phyloP scores from a whole-genome alignment of 495 filamentous ascomycete species.

The Penicillium herquei region DNA sequence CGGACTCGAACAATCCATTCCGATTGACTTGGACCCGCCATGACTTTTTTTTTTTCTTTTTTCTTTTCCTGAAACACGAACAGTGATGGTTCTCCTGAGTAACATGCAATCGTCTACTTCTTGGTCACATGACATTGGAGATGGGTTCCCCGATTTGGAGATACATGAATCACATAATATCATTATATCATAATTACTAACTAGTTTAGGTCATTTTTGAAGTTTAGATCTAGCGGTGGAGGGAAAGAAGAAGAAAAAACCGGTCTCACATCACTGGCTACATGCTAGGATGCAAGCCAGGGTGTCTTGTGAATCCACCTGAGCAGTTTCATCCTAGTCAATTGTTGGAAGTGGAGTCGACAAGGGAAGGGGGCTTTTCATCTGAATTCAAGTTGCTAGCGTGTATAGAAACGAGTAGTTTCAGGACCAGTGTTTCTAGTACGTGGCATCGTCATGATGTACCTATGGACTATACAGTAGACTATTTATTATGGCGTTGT shows the following conservation, averaged over 20 bases:
- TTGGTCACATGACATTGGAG: neutral
- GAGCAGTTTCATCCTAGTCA: neutral
- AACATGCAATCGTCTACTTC: neutral
- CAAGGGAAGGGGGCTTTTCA: neutral
- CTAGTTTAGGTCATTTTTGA: neutral
- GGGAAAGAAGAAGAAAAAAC: too few relatives aligned
- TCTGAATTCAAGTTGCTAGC: too few relatives aligned
- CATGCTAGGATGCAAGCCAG: neutral
- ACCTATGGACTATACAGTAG: too few relatives aligned
- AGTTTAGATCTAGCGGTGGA: neutral
- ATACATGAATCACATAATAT: too few relatives aligned
- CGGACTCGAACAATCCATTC: conserved; percentile 1
- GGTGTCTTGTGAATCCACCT: neutral
- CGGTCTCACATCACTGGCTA: too few relatives aligned
- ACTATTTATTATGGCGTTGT: too few relatives aligned
- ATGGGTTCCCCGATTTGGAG: conserved; percentile 3
- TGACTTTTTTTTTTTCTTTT: neutral
- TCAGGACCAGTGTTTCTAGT: too few relatives aligned
- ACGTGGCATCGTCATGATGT: too few relatives aligned
- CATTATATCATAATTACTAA: too few relatives aligned
- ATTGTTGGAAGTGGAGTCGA: conserved; percentile 5
- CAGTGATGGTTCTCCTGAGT: neutral
- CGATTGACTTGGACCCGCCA: neutral
- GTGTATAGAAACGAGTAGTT: too few relatives aligned
- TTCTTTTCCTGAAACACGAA: neutral